Evolutionary conservation across 2,329 filamentous ascomycete species (phyloP).

Genomic region (Aureobasidium mangrovei): DNA sequence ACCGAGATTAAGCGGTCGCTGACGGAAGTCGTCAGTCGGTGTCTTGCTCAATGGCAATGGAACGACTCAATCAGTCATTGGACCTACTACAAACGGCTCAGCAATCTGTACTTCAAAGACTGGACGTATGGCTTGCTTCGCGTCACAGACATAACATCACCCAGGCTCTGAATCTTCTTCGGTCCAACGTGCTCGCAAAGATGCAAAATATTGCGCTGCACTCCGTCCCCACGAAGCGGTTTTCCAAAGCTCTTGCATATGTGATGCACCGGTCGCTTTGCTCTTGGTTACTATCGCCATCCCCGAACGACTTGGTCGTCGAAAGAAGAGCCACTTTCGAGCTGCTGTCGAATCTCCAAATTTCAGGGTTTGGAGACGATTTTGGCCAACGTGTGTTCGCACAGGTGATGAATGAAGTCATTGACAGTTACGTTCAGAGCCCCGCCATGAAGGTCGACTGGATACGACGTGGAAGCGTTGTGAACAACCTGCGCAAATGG

Average conservation of each 20-base stretch:
- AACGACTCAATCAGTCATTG: neutral
- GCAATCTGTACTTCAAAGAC: neutral
- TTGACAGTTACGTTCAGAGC: conserved; percentile 53
- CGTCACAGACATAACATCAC: neutral
- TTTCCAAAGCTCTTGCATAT: neutral
- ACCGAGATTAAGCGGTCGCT: neutral
- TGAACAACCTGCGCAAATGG: conserved; percentile 56
- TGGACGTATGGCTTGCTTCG: neutral
- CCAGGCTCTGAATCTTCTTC: neutral
- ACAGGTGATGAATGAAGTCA: conserved; percentile 58
- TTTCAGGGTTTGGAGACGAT: neutral
- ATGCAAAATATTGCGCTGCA: neutral
- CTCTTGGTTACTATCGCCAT: neutral
- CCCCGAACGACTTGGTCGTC: neutral
- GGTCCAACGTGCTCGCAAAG: neutral
- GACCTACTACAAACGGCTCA: neutral
- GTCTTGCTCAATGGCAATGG: neutral
- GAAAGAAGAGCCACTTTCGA: neutral
- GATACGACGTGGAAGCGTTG: conserved; percentile 45
- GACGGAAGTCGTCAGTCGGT: neutral
- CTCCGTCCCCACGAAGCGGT: neutral
- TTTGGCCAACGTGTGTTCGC: conserved; percentile 46
- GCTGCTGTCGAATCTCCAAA: neutral
- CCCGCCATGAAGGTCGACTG: conserved; percentile 57
- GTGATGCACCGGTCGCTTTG: neutral